Evolutionary conservation across 305 asterid species (phyloP).

Genomic region (Solanum chacoense): DNA sequence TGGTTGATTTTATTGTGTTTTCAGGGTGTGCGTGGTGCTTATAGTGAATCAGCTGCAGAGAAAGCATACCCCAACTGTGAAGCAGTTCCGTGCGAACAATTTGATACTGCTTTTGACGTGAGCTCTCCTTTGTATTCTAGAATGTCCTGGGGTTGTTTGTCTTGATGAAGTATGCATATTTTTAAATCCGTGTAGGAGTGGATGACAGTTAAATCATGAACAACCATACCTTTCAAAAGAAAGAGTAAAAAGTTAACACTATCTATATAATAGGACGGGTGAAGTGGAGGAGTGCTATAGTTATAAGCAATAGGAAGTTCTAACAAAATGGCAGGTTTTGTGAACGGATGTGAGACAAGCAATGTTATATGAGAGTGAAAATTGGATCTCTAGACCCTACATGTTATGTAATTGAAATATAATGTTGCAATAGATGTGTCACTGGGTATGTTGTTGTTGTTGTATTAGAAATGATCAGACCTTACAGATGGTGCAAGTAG

Average conservation of each 20-base stretch:
- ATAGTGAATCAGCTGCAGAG: slow-evolving; percentile 93
- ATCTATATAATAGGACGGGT: not conserved
- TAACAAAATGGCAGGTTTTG: not conserved
- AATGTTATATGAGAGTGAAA: not conserved
- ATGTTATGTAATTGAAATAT: not conserved
- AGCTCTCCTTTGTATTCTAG: slow-evolving; percentile 10
- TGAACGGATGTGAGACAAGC: not conserved
- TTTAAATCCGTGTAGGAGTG: not conserved
- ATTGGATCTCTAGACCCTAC: not conserved
- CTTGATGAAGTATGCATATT: not conserved
- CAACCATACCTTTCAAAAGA: not conserved
- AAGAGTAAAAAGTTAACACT: not conserved
- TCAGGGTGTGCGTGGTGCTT: slow-evolving; percentile 91
- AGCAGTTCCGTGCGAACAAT: slow-evolving; percentile 96
- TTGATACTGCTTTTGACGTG: slow-evolving; percentile 87
- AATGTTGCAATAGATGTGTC: not conserved
- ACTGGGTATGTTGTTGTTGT: not conserved
- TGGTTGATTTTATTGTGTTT: not conserved
- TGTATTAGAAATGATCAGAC: not conserved
- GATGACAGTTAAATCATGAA: not conserved
- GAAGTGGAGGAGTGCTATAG: not conserved
- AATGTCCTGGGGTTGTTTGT: not conserved
- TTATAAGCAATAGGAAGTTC: not conserved
- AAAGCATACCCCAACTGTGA: slow-evolving; percentile 96
- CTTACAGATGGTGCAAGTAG: not conserved